Conservation (phyloP, 805 yeast genomes). For the Kodamaea sagamina region DNA sequence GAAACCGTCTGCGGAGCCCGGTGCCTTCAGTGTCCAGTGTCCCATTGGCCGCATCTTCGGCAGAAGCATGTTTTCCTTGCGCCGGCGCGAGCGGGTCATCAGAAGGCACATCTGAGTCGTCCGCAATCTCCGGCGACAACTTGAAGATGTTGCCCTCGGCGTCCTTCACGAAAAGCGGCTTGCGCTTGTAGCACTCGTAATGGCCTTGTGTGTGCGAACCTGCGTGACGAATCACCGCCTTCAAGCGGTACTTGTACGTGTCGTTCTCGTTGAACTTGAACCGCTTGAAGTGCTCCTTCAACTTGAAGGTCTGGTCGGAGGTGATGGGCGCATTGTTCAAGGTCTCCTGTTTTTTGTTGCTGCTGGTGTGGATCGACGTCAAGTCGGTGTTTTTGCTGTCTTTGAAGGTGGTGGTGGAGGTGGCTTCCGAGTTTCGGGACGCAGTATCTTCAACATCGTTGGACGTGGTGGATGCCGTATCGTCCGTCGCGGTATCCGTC, state of each 20-base stretch:
- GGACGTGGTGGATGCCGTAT: constrained; percentile 22
- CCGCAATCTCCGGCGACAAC: constrained; percentile 42
- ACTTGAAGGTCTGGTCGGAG: constrained; percentile 37
- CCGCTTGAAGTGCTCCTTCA: constrained; percentile 38
- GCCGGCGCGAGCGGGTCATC: background rate
- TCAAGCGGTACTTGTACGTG: constrained; percentile 55
- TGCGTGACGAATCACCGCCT: constrained; percentile 77
- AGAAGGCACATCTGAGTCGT: constrained; percentile 10
- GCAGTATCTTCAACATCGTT: constrained; percentile 23
- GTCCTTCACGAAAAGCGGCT: constrained; percentile 59
- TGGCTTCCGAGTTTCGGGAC: constrained; percentile 11
- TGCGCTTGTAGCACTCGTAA: constrained; percentile 82
- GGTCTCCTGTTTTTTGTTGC: constrained; percentile 32
- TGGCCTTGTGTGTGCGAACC: constrained; percentile 92
- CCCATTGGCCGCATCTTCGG: constrained; percentile 19
- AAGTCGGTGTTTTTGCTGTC: constrained; percentile 7
- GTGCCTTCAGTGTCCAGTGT: constrained; percentile 3
- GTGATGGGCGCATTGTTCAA: constrained; percentile 41
- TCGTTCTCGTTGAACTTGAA: constrained; percentile 44
- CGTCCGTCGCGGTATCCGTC: constrained; percentile 16
- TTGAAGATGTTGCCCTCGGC: constrained; percentile 42
- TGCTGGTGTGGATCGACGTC: constrained; percentile 11
- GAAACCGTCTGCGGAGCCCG: constrained; percentile 36
- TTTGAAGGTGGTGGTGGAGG: constrained; percentile 15
- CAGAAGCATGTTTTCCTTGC: background rate